Conservation (phyloP, 768 basidiomycete species). For the Podaxis carcinomalis region DNA sequence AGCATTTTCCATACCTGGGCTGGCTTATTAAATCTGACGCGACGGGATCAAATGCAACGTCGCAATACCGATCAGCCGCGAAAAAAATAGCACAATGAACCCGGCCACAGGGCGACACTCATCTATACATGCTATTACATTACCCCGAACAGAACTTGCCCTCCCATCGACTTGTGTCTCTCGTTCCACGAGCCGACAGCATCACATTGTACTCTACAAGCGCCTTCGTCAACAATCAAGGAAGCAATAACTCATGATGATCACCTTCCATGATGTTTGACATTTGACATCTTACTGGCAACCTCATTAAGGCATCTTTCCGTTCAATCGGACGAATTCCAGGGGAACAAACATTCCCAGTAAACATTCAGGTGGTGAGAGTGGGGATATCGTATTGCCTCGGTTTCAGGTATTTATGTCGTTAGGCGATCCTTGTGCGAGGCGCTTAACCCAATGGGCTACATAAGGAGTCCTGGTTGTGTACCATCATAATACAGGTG, state of each 20-base stretch:
- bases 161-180: too few species aligned
- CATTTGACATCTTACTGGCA: not conserved
- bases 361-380: not conserved
- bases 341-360: not conserved
- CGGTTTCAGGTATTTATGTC: not conserved
- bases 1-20: too few species aligned
- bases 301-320: not conserved
- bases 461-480: not conserved
- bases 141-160: not conserved
- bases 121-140: not conserved
- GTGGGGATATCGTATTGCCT: not conserved
- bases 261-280: not conserved
- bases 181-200: not conserved
- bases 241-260: not conserved
- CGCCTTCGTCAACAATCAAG: not conserved
- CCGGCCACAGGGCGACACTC: not conserved
- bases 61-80: not conserved
- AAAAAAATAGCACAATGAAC: not conserved
- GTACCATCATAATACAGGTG: not conserved
- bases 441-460: not conserved
- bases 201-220: not conserved
- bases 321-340: not conserved
- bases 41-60: not conserved
- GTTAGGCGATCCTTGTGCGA: not conserved
- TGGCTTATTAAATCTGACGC: too few species aligned